Evolutionary conservation across 192 early-diverging fungal species (phyloP), one percentile per base, ranked within the genome.

Genomic region (Pilobolus umbonatus): DNA sequence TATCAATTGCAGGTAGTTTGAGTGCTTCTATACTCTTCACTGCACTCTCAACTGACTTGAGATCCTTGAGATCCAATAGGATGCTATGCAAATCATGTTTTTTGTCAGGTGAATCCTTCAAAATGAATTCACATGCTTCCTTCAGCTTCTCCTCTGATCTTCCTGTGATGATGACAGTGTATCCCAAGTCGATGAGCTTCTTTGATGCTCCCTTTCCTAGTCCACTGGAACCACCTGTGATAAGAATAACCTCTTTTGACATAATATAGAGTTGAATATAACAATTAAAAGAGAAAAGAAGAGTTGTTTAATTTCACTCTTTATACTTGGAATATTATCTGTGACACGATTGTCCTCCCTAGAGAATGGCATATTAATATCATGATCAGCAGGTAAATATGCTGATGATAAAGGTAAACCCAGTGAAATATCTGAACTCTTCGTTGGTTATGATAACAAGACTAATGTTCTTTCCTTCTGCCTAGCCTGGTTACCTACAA

Each of bases 161-260:
- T 17, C 62, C 46, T 3, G 62, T 65, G 40, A 65, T 57, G 29
- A 65, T 53, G 0, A 65, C 62, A 14, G 46, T 57, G 5, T 90
- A 86, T 85, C 78, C 80, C 5, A 82, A 72, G 76, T 85, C 81
- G 21, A 81, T 73, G 34, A 74, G 86, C 55, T 93, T 91, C 64
- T 76, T 84, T 2, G 61, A 59, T 14, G 82, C 86, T 55, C 83
- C 83, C 3, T 59, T 53, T 66, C 34, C 72, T 64, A 22, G 65
- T 61, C 3, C 60, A 73, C 14, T 65, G 15, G 36, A 36, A 24
- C 45, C 57, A 25, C 57, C 57, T 22, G 57, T 48, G 17, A 32
- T 74, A 87, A 36, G 61, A 59, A 44, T 75, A 67, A 36, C 89
- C n/a, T n/a, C n/a, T n/a, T n/a, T n/a, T 12, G 40, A 25, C 36